Percentiles rank a stretch among this genome's conserved stretches.
Evolutionary conservation across 805 yeast species (phyloP).

Genomic region (Candida silvatica): DNA sequence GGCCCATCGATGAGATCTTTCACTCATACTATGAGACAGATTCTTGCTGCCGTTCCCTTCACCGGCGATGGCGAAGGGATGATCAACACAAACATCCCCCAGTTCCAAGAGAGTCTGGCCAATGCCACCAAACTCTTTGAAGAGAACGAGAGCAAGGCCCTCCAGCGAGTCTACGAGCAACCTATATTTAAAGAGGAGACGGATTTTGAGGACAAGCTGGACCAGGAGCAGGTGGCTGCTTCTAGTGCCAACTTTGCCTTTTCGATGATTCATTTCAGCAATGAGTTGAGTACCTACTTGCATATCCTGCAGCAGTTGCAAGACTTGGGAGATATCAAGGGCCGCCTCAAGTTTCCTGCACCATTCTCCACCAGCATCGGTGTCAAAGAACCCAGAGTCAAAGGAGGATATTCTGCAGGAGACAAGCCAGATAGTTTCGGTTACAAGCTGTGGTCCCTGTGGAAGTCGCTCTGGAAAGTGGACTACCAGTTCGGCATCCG

Average conservation of each 20-base stretch:
- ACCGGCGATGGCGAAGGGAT: constrained; percentile 27
- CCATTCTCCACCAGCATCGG: background rate
- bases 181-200: constrained; percentile 35
- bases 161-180: constrained; percentile 49
- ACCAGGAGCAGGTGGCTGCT: constrained; percentile 77
- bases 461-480: constrained; percentile 46
- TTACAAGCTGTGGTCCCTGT: constrained; percentile 37
- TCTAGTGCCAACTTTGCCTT: constrained; percentile 75
- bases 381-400: background rate
- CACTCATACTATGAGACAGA: constrained; percentile 52
- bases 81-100: constrained; percentile 30
- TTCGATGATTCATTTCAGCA: constrained; percentile 52
- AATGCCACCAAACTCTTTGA: constrained; percentile 49
- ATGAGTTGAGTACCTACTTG: constrained; percentile 44
- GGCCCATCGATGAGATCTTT: constrained; percentile 70
- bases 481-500: constrained; percentile 75
- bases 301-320: constrained; percentile 28
- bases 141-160: constrained; percentile 46
- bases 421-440: constrained; percentile 7
- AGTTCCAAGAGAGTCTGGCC: constrained; percentile 36
- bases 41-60: constrained; percentile 53
- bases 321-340: background rate
- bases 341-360: background rate
- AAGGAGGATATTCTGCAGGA: background rate
- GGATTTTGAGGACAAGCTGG: constrained; percentile 36